phyloP scores from a whole-genome alignment of 176 grass and related monocot species.

The Oryza officinalis region DNA sequence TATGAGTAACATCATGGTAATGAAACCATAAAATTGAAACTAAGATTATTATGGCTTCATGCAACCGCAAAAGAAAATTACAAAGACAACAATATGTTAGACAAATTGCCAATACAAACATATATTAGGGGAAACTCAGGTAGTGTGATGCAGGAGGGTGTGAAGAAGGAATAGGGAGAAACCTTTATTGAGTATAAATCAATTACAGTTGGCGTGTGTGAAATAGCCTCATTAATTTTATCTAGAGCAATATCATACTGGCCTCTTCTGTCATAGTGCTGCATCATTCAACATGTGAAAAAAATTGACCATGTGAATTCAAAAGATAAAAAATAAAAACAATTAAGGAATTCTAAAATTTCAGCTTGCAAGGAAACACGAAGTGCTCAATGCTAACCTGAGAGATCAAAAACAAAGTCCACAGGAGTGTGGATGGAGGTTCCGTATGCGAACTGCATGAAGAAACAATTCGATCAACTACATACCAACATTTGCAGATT shows the following conservation, averaged over 20 bases:
- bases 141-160: neutral
- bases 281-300: conserved; percentile 39
- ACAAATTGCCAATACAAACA: neutral
- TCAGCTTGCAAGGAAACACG: conserved; percentile 14
- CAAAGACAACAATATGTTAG: neutral
- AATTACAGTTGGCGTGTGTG: conserved; percentile 91
- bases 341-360: conserved; percentile 12
- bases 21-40: neutral
- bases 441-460: conserved; percentile 71
- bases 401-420: conserved; percentile 91
- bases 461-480: conserved; percentile 20
- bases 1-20: neutral
- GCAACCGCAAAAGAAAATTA: neutral
- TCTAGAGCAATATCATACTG: conserved; percentile 72
- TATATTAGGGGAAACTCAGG: neutral
- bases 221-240: conserved; percentile 96
- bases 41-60: neutral
- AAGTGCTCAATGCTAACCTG: conserved; percentile 73
- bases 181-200: conserved; percentile 99
- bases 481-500: conserved; percentile 3
- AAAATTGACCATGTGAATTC: conserved; percentile 18
- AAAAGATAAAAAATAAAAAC: conserved; percentile 24
- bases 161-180: neutral
- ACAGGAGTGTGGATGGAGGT: conserved; percentile 90
- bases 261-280: conserved; percentile 96